A percentile compares a stretch with the other conserved stretches of the same genome.
Conservation (phyloP, 148 eudicot genomes). For the Euryodendron excelsum region DNA sequence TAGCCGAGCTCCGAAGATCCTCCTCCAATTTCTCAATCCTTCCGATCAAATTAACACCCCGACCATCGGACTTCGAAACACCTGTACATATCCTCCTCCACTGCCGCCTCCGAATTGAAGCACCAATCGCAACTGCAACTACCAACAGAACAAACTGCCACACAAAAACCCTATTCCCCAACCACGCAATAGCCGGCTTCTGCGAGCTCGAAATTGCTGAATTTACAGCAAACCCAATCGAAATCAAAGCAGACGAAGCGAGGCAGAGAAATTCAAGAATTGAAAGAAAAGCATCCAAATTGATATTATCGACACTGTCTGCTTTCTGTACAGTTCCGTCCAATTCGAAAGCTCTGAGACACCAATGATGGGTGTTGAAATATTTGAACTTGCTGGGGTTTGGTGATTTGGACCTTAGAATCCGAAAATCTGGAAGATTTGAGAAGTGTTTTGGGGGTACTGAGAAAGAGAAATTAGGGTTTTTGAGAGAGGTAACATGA, state of each 20-base stretch:
- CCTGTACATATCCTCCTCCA: conserved; percentile 67
- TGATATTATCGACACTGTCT: conserved; percentile 11
- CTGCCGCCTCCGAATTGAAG: conserved; percentile 63
- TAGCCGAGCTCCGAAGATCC: conserved; percentile 55
- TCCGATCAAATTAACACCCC: conserved; percentile 59
- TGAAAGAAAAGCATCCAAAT: conserved; percentile 55
- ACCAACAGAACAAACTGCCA: conserved; percentile 52
- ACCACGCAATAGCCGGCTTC: conserved; percentile 36
- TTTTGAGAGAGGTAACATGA: conserved; percentile 16
- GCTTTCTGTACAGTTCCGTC: conserved; percentile 13
- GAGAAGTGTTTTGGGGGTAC: conserved; percentile 8
- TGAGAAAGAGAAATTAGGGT: conserved; percentile 19
- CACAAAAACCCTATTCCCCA: conserved; percentile 50
- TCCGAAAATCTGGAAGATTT: conserved; percentile 22
- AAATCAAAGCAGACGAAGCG: conserved; percentile 50
- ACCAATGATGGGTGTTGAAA: conserved; percentile 14
- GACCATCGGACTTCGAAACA: conserved; percentile 32
- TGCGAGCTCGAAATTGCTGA: conserved; percentile 30
- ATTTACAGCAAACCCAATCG: conserved; percentile 44
- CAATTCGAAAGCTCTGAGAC: conserved; percentile 32
- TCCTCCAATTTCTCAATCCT: conserved; percentile 91
- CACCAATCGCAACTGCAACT: conserved; percentile 65
- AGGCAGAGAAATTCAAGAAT: conserved; percentile 52
- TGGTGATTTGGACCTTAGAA: neutral
- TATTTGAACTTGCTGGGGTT: conserved; percentile 4